Base-by-base conservation (phyloP, 306 rosid species). In the Myrica gale region DNA sequence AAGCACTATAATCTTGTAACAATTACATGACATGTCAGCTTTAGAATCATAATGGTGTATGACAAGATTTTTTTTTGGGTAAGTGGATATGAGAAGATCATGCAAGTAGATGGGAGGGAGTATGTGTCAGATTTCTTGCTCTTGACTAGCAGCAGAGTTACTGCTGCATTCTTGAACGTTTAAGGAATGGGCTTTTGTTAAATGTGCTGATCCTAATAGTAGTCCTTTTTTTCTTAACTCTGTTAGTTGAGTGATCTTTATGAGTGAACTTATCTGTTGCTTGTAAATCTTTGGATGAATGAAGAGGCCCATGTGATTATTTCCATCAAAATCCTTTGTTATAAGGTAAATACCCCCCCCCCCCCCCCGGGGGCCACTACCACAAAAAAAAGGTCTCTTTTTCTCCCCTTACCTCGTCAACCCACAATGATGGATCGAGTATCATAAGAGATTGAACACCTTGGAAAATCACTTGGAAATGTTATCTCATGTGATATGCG, bases 401-500 rank as follows among this genome's bases (percentile, higher is more conserved):
- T 32, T 32, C 37, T 2, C 37, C 37, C 37, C 37, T 32, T 32
- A 2, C 37, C 37, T 32, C 3, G 3, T 32, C 37, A 32, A 32
- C 3, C 37, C 3, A 32, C 37, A 2, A 3, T 3, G 11, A 48
- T 48, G 21, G n/a, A 65, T 65, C 7, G 9, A 65, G 12, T 65
- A 47, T 65, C 26, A 17, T 41, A 16, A 7, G 5, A 7, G 47
- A 65, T 41, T 12, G 13, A 41, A 16, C 39, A 16, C 50, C n/a
- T 55, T 23, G 11, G 43, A 50, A 21, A 72, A n/a, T 20, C 65
- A 23, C 47, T 32, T 79, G 53, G 70, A 60, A 65, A 56, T 72
- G 44, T 67, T 62, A 61, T 67, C 16, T 15, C 41, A 66, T 70
- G 63, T 85, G 88, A 56, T 48, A 44, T 56, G 5, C 56, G 63